A percentile compares a stretch with the other conserved stretches of the same genome.
phyloP scores from a whole-genome alignment of 1,139 yeast species.

The Candida tetrigidarum region DNA sequence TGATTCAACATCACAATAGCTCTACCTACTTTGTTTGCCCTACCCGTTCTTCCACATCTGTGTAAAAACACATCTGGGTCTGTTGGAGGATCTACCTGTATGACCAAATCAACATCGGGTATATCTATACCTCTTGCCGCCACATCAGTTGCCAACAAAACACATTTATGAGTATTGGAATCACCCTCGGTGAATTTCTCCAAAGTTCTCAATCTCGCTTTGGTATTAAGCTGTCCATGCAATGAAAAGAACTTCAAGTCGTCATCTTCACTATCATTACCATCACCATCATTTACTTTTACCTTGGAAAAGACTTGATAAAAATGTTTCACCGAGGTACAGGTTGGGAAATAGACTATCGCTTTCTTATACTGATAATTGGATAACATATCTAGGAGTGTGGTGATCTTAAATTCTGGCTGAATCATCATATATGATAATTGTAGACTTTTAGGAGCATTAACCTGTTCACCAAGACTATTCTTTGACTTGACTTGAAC shows the following conservation, averaged over 20 bases:
- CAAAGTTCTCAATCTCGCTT: conserved; percentile 74
- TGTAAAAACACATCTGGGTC: conserved; percentile 88
- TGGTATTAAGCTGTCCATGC: conserved; percentile 84
- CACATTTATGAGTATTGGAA: conserved; percentile 48
- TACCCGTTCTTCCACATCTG: conserved; percentile 91
- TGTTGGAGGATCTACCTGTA: conserved; percentile 90
- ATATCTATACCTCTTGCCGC: conserved; percentile 96
- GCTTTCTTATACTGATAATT: conserved; percentile 68
- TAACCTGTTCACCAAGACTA: conserved; percentile 14
- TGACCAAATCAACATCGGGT: conserved; percentile 87
- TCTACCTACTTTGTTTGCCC: conserved; percentile 83
- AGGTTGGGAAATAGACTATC: conserved; percentile 92
- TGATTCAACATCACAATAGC: conserved; percentile 74
- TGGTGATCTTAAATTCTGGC: conserved; percentile 64
- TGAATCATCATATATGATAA: conserved; percentile 64
- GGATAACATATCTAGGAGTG: conserved; percentile 56
- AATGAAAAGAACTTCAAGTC: conserved; percentile 60
- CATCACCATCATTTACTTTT: neutral
- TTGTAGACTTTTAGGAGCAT: conserved; percentile 66
- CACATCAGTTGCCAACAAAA: conserved; percentile 80
- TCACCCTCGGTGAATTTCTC: conserved; percentile 57
- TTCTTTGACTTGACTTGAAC: conserved; percentile 67
- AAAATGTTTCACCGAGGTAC: conserved; percentile 78
- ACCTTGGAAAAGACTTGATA: conserved; percentile 54
- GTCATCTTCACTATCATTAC: conserved; percentile 16